A percentile compares a stretch with the other conserved stretches of the same genome.
Evolutionary conservation across 169 alveolate species (phyloP).

Genomic region (Plasmodium sp.): DNA sequence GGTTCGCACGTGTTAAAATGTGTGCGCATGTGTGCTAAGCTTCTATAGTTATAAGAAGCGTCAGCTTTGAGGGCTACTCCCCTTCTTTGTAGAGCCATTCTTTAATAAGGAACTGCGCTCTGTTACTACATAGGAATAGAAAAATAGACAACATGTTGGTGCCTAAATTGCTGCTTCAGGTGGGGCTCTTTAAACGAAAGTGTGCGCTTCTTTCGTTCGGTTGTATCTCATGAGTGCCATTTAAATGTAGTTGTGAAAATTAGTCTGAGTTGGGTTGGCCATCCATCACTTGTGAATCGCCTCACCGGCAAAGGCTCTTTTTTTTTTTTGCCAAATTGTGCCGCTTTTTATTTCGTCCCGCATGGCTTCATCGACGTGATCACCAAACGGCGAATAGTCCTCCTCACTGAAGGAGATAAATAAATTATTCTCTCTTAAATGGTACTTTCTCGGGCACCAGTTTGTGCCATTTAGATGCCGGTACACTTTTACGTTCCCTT

Average conservation of each 20-base stretch:
- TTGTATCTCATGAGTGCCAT: not conserved
- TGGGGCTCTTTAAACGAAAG: not conserved
- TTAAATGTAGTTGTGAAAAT: not conserved
- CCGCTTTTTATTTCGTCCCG: not conserved
- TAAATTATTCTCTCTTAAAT: not conserved
- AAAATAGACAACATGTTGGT: not conserved
- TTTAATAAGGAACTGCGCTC: not conserved
- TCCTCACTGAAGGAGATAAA: conserved; percentile 20
- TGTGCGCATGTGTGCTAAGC: not conserved
- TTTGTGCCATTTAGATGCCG: not conserved
- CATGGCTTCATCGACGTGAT: not conserved
- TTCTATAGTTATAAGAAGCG: not conserved
- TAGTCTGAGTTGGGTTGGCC: not conserved
- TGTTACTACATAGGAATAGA: not conserved
- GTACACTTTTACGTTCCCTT: not conserved
- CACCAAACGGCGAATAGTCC: not conserved
- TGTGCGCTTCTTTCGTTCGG: not conserved
- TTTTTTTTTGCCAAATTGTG: not conserved
- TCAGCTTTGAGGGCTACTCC: not conserved
- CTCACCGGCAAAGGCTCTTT: not conserved
- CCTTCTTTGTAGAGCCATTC: not conserved
- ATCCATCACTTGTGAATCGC: not conserved
- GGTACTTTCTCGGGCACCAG: not conserved
- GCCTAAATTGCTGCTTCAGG: not conserved
- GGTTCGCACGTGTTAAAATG: not conserved